These are phyloP conservation scores for Kickxella alabastrina DNA, from an alignment of 192 early-diverging fungal genomes.

Conservation along the genomic window DNA sequence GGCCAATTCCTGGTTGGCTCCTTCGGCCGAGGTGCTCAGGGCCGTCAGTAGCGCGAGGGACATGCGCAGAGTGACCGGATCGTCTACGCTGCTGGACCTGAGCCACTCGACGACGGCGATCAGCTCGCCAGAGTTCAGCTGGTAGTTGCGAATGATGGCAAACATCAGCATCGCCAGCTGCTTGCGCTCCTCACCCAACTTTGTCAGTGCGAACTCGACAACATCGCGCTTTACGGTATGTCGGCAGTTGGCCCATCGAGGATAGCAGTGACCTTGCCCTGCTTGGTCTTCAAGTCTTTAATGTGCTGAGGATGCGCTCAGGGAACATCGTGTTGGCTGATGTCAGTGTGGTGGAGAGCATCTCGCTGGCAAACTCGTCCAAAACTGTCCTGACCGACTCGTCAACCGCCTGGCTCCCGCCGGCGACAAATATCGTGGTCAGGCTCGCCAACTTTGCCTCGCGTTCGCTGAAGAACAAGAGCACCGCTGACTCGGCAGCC, in stretches of 20 bases:
- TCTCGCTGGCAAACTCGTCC: constrained; percentile 25
- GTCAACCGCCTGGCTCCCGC: constrained; percentile 44
- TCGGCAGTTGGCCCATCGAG: constrained; percentile 53
- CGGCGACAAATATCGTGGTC: constrained; percentile 53
- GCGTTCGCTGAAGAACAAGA: constrained; percentile 65
- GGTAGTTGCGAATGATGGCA: constrained; percentile 38
- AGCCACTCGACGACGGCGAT: constrained; percentile 42
- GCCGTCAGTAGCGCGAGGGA: constrained; percentile 26
- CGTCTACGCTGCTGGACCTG: constrained; percentile 25
- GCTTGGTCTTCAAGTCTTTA: constrained; percentile 47
- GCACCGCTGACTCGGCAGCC: constrained; percentile 61
- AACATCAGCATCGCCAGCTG: constrained; percentile 46
- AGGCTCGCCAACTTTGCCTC: constrained; percentile 58
- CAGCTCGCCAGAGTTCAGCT: constrained; percentile 35
- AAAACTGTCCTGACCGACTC: constrained; percentile 48
- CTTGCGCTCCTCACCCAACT: constrained; percentile 44
- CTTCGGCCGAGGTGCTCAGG: constrained; percentile 25
- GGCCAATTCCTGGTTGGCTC: constrained; percentile 18
- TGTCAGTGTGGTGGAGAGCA: constrained; percentile 32
- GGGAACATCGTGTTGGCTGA: constrained; percentile 46
- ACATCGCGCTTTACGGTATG: constrained; percentile 43
- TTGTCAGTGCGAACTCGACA: constrained; percentile 39
- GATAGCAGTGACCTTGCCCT: constrained; percentile 44
- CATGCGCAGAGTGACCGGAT: constrained; percentile 42
- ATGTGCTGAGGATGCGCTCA: constrained; percentile 52